Conservation (phyloP, 352 stramenopile species). For the Phytopythium ostracodes region DNA sequence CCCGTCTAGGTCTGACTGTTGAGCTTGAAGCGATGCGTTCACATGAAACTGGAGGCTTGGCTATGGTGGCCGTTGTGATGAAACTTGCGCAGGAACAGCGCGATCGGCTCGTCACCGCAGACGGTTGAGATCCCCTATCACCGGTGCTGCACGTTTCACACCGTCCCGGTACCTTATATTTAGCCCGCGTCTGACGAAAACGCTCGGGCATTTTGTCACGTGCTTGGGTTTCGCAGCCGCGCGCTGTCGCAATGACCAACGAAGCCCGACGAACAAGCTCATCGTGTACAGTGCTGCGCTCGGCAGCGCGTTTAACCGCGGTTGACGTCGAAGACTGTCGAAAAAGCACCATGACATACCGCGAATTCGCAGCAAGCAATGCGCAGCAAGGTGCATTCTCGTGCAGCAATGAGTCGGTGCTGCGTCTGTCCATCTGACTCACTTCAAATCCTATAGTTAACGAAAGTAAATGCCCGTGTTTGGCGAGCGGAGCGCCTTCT, state of each 20-base stretch:
- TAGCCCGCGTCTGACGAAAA: background rate
- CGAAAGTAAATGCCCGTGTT: too few relatives aligned
- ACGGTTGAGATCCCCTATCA: background rate
- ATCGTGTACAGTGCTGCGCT: background rate
- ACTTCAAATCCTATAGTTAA: too few relatives aligned
- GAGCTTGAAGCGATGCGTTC: too few relatives aligned
- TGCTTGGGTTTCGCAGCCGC: background rate
- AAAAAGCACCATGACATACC: too few relatives aligned
- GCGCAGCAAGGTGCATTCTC: too few relatives aligned
- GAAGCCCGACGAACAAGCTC: background rate
- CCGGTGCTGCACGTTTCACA: background rate
- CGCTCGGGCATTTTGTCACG: background rate
- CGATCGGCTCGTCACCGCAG: background rate
- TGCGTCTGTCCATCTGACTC: too few relatives aligned
- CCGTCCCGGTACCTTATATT: background rate
- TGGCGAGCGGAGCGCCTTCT: too few relatives aligned
- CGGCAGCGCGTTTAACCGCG: too few relatives aligned
- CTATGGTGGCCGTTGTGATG: background rate
- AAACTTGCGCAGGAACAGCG: background rate
- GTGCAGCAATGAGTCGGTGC: too few relatives aligned
- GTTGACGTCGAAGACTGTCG: too few relatives aligned
- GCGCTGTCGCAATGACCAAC: background rate
- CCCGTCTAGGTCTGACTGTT: too few relatives aligned
- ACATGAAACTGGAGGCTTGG: background rate
- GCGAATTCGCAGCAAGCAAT: too few relatives aligned